Evolutionary conservation across 371 early-diverging fungal genomes (phyloP), one percentile per base, ranked within the genome.

Genomic region (Circinella minor): DNA sequence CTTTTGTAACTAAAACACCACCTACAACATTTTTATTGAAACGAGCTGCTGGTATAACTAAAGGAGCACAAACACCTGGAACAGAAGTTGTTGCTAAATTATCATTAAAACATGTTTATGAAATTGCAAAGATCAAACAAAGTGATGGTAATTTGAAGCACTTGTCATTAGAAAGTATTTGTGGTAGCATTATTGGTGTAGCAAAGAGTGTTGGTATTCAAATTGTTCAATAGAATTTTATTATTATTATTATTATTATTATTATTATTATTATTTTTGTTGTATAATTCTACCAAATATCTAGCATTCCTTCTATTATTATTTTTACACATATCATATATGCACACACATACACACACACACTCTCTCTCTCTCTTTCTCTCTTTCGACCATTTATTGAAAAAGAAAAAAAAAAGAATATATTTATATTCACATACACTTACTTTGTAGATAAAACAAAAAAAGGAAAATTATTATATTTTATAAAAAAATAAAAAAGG

Each of bases 81-180:
- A 83, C 89, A 49, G 91, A 92, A 55, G 74, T 84, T 4, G 95
- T 90, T 5, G 97, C 95, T 65, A 87, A 85, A 37, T 86, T 98
- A 46, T 89, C 88, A 67, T 79, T 98, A 60, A 97, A 97, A 79
- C 98, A 98, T 78, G 82, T 98, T 27, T 98, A 96, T 74, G 97
- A 96, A 74, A 97, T 98, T 69, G 97, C 95, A 20, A 90, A 93
- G 79, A 86, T 97, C 77, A 98, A 98, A 84, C 85, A 92, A 70
- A 76, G 84, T 46, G 98, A 98, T 74, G 89, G 85, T 36, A 92
- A 88, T n/a, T 81, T 94, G 82, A 86, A 87, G 69, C 92, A 92
- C 75, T 73, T 91, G 55, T 78, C 83, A 20, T 82, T 98, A 67
- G 77, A 91, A 71, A 86, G 88, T 61, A 90, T 97, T 66, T 90